phyloP scores from a whole-genome alignment of 2,329 filamentous ascomycete genomes.

The Ustulina deusta region DNA sequence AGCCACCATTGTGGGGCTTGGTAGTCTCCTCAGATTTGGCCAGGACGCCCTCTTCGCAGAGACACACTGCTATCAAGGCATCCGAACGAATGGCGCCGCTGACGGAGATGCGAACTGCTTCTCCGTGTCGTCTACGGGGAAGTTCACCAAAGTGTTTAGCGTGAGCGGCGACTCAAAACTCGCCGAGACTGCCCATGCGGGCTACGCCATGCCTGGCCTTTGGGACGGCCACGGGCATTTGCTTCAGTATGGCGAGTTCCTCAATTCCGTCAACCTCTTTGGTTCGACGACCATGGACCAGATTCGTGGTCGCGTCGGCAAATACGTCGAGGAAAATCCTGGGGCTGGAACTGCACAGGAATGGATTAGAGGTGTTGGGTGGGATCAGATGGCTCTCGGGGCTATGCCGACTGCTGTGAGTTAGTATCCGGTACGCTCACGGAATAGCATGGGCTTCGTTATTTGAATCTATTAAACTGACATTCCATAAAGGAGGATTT shows the following conservation, averaged over 20 bases:
- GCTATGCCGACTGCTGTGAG: slow-evolving; percentile 74
- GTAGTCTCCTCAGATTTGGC: slow-evolving; percentile 43
- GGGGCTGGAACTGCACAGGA: slow-evolving; percentile 64
- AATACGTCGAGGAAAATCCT: slow-evolving; percentile 63
- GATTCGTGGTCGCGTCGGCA: slow-evolving; percentile 63
- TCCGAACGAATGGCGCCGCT: slow-evolving; percentile 57
- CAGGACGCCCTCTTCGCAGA: slow-evolving; percentile 46
- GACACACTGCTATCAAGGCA: slow-evolving; percentile 59
- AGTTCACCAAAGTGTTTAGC: slow-evolving; percentile 63
- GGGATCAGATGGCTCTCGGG: slow-evolving; percentile 75
- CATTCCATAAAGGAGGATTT: slow-evolving; percentile 62
- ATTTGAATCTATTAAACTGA: slow-evolving; percentile 43
- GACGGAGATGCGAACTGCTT: slow-evolving; percentile 65
- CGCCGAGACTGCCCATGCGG: slow-evolving; percentile 53
- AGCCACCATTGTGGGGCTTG: slow-evolving; percentile 44
- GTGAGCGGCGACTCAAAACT: slow-evolving; percentile 48
- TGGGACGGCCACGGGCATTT: slow-evolving; percentile 80
- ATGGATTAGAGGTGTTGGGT: slow-evolving; percentile 76
- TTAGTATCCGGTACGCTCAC: slow-evolving; percentile 36
- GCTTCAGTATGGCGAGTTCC: slow-evolving; percentile 73
- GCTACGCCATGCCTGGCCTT: slow-evolving; percentile 73
- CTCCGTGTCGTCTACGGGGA: slow-evolving; percentile 61
- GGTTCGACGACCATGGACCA: slow-evolving; percentile 67
- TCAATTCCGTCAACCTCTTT: slow-evolving; percentile 74
- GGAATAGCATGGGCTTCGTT: slow-evolving; percentile 28